Base-by-base conservation (phyloP, 345 rosid genomes). In the Luvunga scandens region DNA sequence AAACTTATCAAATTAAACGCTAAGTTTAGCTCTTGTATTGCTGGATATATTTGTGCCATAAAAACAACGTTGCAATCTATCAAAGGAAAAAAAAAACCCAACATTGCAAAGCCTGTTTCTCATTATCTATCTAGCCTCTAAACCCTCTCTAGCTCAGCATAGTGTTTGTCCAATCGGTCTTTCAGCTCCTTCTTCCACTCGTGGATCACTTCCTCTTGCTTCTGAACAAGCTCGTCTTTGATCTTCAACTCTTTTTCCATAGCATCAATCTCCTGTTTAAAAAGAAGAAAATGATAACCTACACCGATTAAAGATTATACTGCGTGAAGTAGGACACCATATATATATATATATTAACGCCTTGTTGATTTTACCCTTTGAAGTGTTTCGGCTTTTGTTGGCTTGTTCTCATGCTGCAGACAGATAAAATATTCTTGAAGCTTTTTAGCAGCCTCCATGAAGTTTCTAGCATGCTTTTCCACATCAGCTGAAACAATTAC, bases 381-480 rank as follows among this genome's bases (percentile, higher is more conserved):
- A 50, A 94, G 88, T 22, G 79, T 86, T 80, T 91, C 90, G 12
- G 85, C 89, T 79, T 66, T 83, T 7, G 92, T 87, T 21, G 92
- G 89, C 50, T 82, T 87, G 73, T 88, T 90, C 74, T 87, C 88
- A 18, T 91, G 87, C 53, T 91, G 94, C 59, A 96, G 88, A n/a
- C 90, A 89, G 79, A 92, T 83, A 66, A 96, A 90, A 78, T 92
- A 89, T 62, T 83, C 86, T 80, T 92, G 97, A 72, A 96, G 95
- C 88, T 89, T 91, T 81, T 94, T 90, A 45, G 97, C 99, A 81
- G 97, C 99, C 89, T 92, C 97, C 98, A 94, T 96, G 84, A 96
- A 96, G 61, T 91, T 95, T 82, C 94, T 88, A 7, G 97, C 97
- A 73, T 92, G 94, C 73, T 92, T 89, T 88, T 92, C 98, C 57